Percentiles rank a stretch among this genome's conserved stretches.
phyloP scores from a whole-genome alignment of 176 grass and related monocot genomes.

The Oryza rufipogon region DNA sequence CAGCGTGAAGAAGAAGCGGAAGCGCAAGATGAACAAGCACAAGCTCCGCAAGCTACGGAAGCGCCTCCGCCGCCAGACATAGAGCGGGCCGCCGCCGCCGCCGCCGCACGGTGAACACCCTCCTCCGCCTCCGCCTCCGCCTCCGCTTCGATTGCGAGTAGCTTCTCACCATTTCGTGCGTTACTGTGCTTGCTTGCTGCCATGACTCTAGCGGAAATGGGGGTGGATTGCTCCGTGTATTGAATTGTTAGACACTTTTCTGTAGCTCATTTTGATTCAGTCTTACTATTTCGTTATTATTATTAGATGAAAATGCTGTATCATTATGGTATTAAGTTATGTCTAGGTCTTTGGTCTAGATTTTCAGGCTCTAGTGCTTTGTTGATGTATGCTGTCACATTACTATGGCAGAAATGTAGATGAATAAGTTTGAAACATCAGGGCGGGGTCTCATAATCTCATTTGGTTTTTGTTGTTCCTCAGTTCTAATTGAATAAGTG shows the following conservation, averaged over 20 bases:
- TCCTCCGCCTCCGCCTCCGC: not conserved
- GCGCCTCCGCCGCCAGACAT: constrained; percentile 78
- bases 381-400: not conserved
- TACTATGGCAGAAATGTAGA: not conserved
- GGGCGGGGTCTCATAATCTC: not conserved
- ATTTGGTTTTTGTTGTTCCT: not conserved
- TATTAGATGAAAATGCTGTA: not conserved
- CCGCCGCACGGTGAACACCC: constrained; percentile 28
- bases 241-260: not conserved
- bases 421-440: not conserved
- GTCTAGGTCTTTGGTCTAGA: not conserved
- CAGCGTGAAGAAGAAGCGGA: constrained; percentile 99
- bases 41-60: constrained; percentile 86
- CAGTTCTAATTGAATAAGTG: not conserved
- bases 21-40: constrained; percentile 99
- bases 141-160: not conserved
- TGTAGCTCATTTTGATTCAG: not conserved
- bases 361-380: not conserved
- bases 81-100: not conserved
- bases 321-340: not conserved
- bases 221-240: not conserved
- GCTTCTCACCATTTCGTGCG: not conserved
- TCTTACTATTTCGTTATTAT: not conserved
- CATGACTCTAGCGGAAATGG: not conserved
- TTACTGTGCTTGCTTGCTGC: not conserved